Conservation (phyloP, 2,329 filamentous ascomycete species). For the Apiospora phragmitis region DNA sequence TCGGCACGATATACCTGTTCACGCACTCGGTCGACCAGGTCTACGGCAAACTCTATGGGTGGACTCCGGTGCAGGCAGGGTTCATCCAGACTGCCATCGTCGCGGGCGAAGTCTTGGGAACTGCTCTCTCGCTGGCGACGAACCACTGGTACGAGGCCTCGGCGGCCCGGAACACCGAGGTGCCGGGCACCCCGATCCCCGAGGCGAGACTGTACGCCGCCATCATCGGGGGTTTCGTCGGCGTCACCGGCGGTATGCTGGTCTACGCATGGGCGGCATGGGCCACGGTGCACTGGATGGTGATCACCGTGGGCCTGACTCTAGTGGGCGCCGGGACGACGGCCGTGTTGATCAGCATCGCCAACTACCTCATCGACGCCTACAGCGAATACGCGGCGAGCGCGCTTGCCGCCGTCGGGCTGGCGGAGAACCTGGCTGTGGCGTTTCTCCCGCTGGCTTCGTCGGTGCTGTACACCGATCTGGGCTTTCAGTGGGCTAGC, state of each 20-base stretch:
- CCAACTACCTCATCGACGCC: slow-evolving; percentile 50
- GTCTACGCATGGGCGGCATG: slow-evolving; percentile 51
- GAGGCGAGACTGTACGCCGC: slow-evolving; percentile 11
- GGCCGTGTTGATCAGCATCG: slow-evolving; percentile 44
- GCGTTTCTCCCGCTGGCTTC: slow-evolving; percentile 30
- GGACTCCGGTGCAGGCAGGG: slow-evolving; percentile 17
- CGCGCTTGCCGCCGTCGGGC: slow-evolving; percentile 47
- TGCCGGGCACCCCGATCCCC: slow-evolving; percentile 28
- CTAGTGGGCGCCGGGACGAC: slow-evolving; percentile 52
- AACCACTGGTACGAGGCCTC: slow-evolving; percentile 41
- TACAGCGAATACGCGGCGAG: slow-evolving; percentile 51
- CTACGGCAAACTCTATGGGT: slow-evolving; percentile 21
- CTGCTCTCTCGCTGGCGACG: slow-evolving; percentile 18
- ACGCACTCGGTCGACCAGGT: slow-evolving; percentile 25
- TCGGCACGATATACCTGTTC: slow-evolving; percentile 26
- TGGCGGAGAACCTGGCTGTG: slow-evolving; percentile 50
- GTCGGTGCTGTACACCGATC: slow-evolving; percentile 44
- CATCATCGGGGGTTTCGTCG: slow-evolving; percentile 1
- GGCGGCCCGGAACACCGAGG: slow-evolving; percentile 35
- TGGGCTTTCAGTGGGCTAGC: slow-evolving; percentile 51
- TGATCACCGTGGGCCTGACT: slow-evolving; percentile 44
- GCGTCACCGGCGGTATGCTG: slow-evolving; percentile 45
- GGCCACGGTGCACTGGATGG: slow-evolving; percentile 43
- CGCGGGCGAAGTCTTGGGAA: slow-evolving; percentile 15
- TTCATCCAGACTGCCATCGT: slow-evolving; percentile 9